Percentiles rank a stretch among this genome's conserved stretches.
Conservation (phyloP, 2,329 filamentous ascomycete species). For the Geoglossum cookeanum region DNA sequence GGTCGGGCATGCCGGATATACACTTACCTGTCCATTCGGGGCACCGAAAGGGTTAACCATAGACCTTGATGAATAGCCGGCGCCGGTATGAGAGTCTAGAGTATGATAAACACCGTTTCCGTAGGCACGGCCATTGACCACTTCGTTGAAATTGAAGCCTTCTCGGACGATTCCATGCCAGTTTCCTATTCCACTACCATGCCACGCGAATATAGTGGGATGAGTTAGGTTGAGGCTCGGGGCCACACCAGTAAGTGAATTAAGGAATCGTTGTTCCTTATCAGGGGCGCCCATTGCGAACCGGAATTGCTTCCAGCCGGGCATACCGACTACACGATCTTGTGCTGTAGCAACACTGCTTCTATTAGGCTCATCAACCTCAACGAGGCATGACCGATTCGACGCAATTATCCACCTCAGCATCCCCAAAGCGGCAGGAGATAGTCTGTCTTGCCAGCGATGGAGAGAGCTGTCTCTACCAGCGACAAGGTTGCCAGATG, state of each 20-base stretch:
- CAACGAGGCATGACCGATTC: conserved; percentile 69
- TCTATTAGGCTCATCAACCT: conserved; percentile 34
- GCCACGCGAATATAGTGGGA: conserved; percentile 71
- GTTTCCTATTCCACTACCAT: conserved; percentile 56
- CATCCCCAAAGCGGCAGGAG: conserved; percentile 45
- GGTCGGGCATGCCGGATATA: too few relatives aligned
- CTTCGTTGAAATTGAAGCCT: conserved; percentile 52
- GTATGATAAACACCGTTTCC: conserved; percentile 77
- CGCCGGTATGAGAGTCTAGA: conserved; percentile 35
- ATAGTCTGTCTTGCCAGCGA: conserved; percentile 40
- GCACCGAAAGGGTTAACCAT: neutral
- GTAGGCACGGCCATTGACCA: conserved; percentile 45
- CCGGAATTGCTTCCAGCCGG: conserved; percentile 58
- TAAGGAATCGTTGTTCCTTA: conserved; percentile 58
- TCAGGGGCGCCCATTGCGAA: conserved; percentile 79
- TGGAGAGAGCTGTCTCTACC: conserved; percentile 12
- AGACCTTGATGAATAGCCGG: conserved; percentile 23
- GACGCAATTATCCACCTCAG: conserved; percentile 81
- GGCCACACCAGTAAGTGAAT: conserved; percentile 34
- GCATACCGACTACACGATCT: conserved; percentile 39
- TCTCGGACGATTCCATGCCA: conserved; percentile 83
- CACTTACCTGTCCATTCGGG: conserved; percentile 7
- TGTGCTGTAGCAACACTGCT: conserved; percentile 7
- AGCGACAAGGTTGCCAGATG: neutral
- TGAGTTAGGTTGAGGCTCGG: conserved; percentile 24